A percentile compares a stretch with the other conserved stretches of the same genome.
These are phyloP conservation scores for Benincasa hispida DNA, from an alignment of 306 rosid species.

Conservation along the genomic window DNA sequence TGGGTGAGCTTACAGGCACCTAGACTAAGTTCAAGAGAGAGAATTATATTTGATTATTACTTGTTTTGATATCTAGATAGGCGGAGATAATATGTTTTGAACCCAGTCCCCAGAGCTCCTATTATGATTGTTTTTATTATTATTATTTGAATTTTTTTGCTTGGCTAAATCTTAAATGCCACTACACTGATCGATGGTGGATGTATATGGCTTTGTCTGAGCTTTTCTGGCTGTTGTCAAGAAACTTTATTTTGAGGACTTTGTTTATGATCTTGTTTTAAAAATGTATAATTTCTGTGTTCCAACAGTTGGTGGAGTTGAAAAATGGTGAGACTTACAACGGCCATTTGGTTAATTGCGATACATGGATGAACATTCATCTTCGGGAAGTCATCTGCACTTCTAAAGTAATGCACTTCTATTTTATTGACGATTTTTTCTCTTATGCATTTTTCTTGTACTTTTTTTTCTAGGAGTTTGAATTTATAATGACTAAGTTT, in stretches of 20 bases:
- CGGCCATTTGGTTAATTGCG: conserved; percentile 96
- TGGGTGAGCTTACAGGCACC: not conserved
- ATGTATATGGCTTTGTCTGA: not conserved
- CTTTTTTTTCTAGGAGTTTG: not conserved
- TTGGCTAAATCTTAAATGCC: not conserved
- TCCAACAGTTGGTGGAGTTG: conserved; percentile 76
- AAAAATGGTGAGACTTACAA: conserved; percentile 98
- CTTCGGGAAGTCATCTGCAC: conserved; percentile 98
- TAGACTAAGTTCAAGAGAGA: not conserved
- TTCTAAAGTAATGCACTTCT: conserved; percentile 46
- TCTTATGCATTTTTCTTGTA: not conserved
- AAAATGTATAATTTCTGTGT: not conserved
- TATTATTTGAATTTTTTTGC: not conserved
- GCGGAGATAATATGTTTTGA: not conserved
- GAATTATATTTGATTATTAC: not conserved
- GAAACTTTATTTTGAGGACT: not conserved
- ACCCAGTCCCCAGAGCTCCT: not conserved
- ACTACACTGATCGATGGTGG: not conserved
- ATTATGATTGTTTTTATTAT: not conserved
- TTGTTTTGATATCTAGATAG: not conserved
- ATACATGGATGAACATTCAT: conserved; percentile 99
- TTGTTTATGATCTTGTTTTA: not conserved
- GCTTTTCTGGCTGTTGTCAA: not conserved
- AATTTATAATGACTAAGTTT: not conserved
- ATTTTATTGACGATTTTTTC: not conserved